Evolutionary conservation across 768 basidiomycete genomes (phyloP).

Genomic region (Gymnopilus junonius): DNA sequence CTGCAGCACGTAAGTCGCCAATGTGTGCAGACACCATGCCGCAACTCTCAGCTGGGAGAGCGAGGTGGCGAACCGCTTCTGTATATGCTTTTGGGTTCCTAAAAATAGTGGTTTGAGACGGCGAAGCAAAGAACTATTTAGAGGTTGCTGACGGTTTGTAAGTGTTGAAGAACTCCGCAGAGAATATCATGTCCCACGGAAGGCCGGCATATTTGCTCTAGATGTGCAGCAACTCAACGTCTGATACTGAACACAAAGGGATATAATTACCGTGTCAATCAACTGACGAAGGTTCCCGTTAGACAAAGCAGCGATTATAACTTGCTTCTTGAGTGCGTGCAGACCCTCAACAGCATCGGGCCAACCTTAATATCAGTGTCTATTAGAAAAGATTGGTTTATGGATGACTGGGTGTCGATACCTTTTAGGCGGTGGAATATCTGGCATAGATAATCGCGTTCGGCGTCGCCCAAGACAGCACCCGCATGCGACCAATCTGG

Average conservation of each 20-base stretch:
- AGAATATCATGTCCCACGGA: constrained; percentile 69
- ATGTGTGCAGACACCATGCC: constrained; percentile 73
- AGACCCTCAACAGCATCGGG: constrained; percentile 56
- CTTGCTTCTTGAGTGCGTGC: constrained; percentile 51
- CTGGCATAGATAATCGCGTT: constrained; percentile 47
- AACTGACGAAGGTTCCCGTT: constrained; percentile 68
- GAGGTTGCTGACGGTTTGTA: constrained; percentile 60
- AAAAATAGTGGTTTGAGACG: not conserved
- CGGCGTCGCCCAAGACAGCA: constrained; percentile 43
- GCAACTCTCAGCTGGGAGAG: constrained; percentile 49
- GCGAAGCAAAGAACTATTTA: not conserved
- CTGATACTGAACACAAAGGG: not conserved
- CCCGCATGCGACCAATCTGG: constrained; percentile 55
- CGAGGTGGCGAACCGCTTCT: constrained; percentile 52
- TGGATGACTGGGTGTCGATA: not conserved
- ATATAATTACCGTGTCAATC: constrained; percentile 55
- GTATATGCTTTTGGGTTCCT: constrained; percentile 59
- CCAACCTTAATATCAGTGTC: constrained; percentile 49
- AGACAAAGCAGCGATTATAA: constrained; percentile 57
- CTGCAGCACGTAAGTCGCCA: constrained; percentile 59
- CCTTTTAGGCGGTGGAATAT: constrained; percentile 65
- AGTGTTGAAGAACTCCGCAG: constrained; percentile 58
- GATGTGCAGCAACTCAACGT: not conserved
- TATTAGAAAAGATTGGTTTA: not conserved
- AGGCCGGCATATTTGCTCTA: constrained; percentile 65